These are phyloP conservation scores for Barnettozyma californica DNA, from an alignment of 805 yeast genomes.

Conservation along the genomic window DNA sequence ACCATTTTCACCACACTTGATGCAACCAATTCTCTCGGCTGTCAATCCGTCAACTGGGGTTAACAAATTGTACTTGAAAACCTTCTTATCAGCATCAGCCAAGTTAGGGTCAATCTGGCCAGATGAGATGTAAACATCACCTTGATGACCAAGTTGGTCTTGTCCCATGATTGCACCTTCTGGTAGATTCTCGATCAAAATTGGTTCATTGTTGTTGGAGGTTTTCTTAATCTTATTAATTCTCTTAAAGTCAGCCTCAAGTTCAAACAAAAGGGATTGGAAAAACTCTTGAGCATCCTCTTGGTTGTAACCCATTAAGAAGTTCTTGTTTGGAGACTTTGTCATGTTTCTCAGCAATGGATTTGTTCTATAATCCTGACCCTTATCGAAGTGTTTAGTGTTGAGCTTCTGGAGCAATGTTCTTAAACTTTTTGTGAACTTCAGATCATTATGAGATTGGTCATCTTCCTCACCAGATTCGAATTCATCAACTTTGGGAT, in stretches of 20 bases:
- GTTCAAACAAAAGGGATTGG: constrained; percentile 64
- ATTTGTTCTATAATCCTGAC: constrained; percentile 57
- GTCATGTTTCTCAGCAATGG: constrained; percentile 61
- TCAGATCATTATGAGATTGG: constrained; percentile 23
- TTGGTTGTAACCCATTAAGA: constrained; percentile 81
- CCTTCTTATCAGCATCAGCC: constrained; percentile 35
- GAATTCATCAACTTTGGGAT: constrained; percentile 11
- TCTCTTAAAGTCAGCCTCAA: constrained; percentile 52
- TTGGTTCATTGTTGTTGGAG: constrained; percentile 20
- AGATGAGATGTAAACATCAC: constrained; percentile 67
- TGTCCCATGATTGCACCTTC: constrained; percentile 34
- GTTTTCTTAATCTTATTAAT: constrained; percentile 11
- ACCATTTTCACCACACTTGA: constrained; percentile 88
- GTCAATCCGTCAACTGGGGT: constrained; percentile 92
- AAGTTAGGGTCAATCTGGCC: constrained; percentile 71
- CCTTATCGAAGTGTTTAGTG: constrained; percentile 43
- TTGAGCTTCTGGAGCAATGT: constrained; percentile 52
- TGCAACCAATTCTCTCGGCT: constrained; percentile 87
- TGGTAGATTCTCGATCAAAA: constrained; percentile 27
- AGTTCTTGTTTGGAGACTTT: constrained; percentile 71
- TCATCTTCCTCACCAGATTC: constrained; percentile 16
- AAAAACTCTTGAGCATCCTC: constrained; percentile 97
- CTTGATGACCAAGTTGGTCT: constrained; percentile 50
- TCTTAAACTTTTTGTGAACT: constrained; percentile 50
- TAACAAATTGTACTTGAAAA: constrained; percentile 49